Percentiles rank a stretch among this genome's conserved stretches.
phyloP scores from a whole-genome alignment of 2,329 filamentous ascomycete species.

The Fusarium verrucosum region DNA sequence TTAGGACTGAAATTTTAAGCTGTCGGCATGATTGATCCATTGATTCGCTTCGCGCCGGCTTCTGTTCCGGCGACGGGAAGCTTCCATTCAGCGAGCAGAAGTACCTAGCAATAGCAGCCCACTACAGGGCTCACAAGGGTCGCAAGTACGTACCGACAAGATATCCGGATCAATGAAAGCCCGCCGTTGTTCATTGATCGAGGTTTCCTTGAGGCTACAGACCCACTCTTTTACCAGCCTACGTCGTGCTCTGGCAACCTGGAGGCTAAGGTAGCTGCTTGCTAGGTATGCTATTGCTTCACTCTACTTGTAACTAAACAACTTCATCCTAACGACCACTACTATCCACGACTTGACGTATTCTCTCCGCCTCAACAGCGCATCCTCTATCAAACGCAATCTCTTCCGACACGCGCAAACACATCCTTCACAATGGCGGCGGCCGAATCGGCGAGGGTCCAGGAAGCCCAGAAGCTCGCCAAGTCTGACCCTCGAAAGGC shows the following conservation, averaged over 20 bases:
- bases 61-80: conserved; percentile 36
- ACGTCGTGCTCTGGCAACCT: conserved; percentile 53
- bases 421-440: conserved; percentile 59
- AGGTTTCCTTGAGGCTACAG: neutral
- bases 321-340: conserved; percentile 28
- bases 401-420: conserved; percentile 19
- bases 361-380: neutral
- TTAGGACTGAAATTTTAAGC: conserved; percentile 47
- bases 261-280: conserved; percentile 37
- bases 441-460: conserved; percentile 73
- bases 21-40: conserved; percentile 38
- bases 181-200: conserved; percentile 30
- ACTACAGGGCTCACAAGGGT: no score
- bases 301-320: conserved; percentile 32
- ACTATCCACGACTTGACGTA: conserved; percentile 3
- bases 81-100: conserved; percentile 25
- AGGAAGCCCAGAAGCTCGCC: conserved; percentile 85
- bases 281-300: conserved; percentile 29
- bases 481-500: conserved; percentile 85
- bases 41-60: conserved; percentile 35
- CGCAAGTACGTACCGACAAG: conserved; percentile 9
- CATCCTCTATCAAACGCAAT: neutral
- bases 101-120: no score
- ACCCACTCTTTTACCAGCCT: conserved; percentile 40
- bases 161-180: conserved; percentile 45